phyloP scores from a whole-genome alignment of 805 yeast genomes.

The Wickerhamomyces rabaulensis region DNA sequence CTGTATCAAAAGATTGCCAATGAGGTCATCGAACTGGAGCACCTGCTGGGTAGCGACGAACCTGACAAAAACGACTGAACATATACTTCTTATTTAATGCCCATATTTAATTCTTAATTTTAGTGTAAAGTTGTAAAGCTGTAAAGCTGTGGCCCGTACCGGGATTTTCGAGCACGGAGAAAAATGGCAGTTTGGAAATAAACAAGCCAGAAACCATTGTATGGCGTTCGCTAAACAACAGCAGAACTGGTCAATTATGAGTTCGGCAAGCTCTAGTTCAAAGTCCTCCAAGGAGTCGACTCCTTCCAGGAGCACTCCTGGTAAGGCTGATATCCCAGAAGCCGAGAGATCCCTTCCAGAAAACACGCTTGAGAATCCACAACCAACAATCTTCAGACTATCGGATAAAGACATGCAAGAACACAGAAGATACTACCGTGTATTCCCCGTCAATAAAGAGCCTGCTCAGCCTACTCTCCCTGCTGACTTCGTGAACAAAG shows the following conservation, averaged over 20 bases:
- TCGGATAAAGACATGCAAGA: constrained; percentile 5
- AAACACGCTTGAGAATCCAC: constrained; percentile 20
- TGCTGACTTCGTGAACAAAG: constrained; percentile 11
- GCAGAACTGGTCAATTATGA: neutral
- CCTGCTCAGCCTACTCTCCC: constrained; percentile 7
- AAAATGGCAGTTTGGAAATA: no score
- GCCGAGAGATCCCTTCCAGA: constrained; percentile 16
- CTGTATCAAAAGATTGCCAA: constrained; percentile 18
- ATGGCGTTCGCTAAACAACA: no score
- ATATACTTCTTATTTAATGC: no score
- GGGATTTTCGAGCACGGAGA: no score
- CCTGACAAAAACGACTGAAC: neutral
- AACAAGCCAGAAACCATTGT: no score
- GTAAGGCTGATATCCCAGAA: neutral
- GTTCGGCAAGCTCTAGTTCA: neutral
- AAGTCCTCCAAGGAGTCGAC: neutral
- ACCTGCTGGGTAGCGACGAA: constrained; percentile 8
- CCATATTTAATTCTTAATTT: no score
- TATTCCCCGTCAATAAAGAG: constrained; percentile 11
- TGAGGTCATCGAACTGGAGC: constrained; percentile 21
- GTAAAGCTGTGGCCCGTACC: no score
- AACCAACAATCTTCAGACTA: constrained; percentile 18
- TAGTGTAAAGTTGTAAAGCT: no score
- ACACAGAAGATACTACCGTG: constrained; percentile 10
- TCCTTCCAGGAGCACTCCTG: neutral